Evolutionary conservation across 2,329 filamentous ascomycete genomes (phyloP), one percentile per base, ranked within the genome.

Genomic region (Paramyrothecium roridum): DNA sequence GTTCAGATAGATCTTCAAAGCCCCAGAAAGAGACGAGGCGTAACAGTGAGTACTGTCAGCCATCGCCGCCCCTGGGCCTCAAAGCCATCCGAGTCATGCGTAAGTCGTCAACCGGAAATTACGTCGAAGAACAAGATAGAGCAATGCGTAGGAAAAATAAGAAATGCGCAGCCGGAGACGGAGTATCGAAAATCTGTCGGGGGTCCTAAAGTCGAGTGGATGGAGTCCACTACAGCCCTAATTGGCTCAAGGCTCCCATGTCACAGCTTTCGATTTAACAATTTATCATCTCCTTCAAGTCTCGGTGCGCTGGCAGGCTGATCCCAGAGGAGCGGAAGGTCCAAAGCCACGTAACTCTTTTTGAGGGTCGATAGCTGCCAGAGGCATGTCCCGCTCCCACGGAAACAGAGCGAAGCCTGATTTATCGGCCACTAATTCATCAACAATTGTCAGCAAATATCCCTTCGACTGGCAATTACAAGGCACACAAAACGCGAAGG

Each of bases 361-460:
- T 72, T 62, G 67, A 54, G 64, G 70, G 68, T 62, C 70, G 70
- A 63, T 72, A 70, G 64, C 61, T 70, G 68, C 70, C 70, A 63
- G 71, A 71, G 71, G 70, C 70, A 65, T 73, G 66, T 69, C 68
- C 79, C 78, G 77, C 81, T 80, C 85, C 85, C 79, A 88, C 89
- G 69, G 87, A 88, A 82, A 87, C 85, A 81, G 88, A 91, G 82
- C 88, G 88, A 82, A 91, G 87, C 87, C 88, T 91, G 85, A 6
- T 86, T 87, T 72, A 88, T 83, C 86, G 87, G 83, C 87, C 83
- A 89, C 88, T 90, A 87, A 86, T 88, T 90, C 87, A 91, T 87
- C 88, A 61, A 85, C 84, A 80, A 83, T 83, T 84, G 84, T 87
- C 85, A 87, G 84, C 83, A 83, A 75, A 79, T 61, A 78, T 81